Evolutionary conservation across 176 grass and related monocot species (phyloP).

Genomic region (Poa pratensis): DNA sequence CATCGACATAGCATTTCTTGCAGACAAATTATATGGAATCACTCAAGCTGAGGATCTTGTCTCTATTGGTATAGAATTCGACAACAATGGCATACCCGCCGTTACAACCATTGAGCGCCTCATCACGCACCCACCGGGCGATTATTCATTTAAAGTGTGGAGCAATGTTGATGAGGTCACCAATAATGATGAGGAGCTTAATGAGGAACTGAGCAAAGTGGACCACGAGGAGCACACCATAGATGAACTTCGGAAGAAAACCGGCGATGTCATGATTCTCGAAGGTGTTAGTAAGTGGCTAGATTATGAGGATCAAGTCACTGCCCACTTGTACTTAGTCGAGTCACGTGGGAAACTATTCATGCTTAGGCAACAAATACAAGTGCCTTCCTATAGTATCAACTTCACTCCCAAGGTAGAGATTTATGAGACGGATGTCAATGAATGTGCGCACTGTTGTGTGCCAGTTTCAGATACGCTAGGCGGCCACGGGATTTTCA

Average conservation of each 20-base stretch:
- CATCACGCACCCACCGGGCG: not conserved
- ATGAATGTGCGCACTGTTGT: not conserved
- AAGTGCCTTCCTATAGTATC: not conserved
- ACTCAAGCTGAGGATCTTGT: not conserved
- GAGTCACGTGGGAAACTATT: slow-evolving; percentile 2
- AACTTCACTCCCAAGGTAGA: not conserved
- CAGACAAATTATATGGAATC: slow-evolving; percentile 8
- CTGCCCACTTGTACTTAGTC: not conserved
- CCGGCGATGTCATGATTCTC: not conserved
- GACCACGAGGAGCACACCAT: not conserved
- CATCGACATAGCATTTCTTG: not conserved
- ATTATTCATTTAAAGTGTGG: not conserved
- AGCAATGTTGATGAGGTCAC: not conserved
- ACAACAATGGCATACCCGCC: not conserved
- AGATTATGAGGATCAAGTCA: not conserved
- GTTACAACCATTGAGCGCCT: not conserved
- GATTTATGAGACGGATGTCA: not conserved
- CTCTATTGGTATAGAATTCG: not conserved
- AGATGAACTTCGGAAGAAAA: not conserved
- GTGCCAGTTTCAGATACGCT: not conserved
- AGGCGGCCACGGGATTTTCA: not conserved
- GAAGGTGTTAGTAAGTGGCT: not conserved
- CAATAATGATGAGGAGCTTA: not conserved
- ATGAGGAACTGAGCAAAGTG: not conserved
- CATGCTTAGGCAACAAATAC: not conserved